Evolutionary conservation across 768 basidiomycete genomes (phyloP).

Genomic region (Termitomyces sp.): DNA sequence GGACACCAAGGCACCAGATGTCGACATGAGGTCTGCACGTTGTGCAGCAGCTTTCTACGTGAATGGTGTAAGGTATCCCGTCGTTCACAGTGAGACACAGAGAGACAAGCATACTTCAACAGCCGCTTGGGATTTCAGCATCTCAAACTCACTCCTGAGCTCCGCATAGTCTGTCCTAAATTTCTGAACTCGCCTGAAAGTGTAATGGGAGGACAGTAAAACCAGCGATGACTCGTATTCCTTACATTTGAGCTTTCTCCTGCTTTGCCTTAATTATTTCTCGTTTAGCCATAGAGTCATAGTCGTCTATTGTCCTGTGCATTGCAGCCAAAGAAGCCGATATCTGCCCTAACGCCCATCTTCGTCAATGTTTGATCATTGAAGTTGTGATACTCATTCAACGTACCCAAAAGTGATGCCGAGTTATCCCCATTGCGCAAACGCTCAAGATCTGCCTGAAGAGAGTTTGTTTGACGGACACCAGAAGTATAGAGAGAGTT

Average conservation of each 20-base stretch:
- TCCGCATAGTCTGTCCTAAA: constrained; percentile 86
- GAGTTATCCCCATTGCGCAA: constrained; percentile 78
- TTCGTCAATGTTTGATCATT: constrained; percentile 15
- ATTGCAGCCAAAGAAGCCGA: constrained; percentile 95
- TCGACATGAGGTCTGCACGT: constrained; percentile 60
- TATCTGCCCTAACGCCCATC: constrained; percentile 76
- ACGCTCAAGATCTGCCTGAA: constrained; percentile 82
- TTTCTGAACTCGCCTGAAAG: constrained; percentile 80
- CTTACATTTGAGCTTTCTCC: constrained; percentile 91
- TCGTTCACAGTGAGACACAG: not conserved
- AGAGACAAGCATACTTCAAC: constrained; percentile 33
- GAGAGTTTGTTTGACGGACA: constrained; percentile 84
- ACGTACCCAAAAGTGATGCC: constrained; percentile 77
- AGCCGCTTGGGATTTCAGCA: constrained; percentile 56
- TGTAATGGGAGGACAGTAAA: not conserved
- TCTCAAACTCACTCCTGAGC: constrained; percentile 78
- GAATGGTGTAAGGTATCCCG: not conserved
- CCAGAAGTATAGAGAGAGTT: constrained; percentile 94
- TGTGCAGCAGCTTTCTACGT: constrained; percentile 52
- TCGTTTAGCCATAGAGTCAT: constrained; percentile 92
- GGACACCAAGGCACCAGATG: constrained; percentile 32
- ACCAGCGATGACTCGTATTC: constrained; percentile 3
- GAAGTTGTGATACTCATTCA: not conserved
- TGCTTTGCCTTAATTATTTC: constrained; percentile 96
- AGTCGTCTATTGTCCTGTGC: constrained; percentile 93